Evolutionary conservation across 176 grass and related monocot genomes (phyloP).

Genomic region (Otatea glauca): DNA sequence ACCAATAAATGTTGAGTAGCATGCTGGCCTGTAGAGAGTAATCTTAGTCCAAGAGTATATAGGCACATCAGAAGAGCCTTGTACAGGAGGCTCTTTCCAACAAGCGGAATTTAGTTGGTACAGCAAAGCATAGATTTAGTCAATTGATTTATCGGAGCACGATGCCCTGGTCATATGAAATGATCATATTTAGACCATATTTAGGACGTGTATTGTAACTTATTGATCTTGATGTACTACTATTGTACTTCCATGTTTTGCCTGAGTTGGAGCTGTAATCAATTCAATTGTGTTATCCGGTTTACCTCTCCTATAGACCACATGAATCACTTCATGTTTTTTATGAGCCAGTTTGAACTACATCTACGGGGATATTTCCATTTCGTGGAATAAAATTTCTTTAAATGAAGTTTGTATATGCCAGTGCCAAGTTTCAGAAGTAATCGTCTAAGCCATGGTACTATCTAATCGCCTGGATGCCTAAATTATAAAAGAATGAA

Average conservation of each 20-base stretch:
- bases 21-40: constrained; percentile 5
- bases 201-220: constrained; percentile 11
- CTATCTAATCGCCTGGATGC: no score
- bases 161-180: not conserved
- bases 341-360: not conserved
- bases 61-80: constrained; percentile 24
- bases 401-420: not conserved
- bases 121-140: constrained; percentile 43
- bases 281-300: not conserved
- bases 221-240: not conserved
- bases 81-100: constrained; percentile 32
- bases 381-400: not conserved
- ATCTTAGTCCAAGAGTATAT: constrained; percentile 27
- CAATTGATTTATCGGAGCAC: constrained; percentile 37
- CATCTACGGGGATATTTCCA: no score
- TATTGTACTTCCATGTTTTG: not conserved
- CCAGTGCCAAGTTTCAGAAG: not conserved
- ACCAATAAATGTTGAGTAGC: constrained; percentile 33
- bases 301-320: not conserved
- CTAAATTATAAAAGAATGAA: no score
- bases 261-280: not conserved
- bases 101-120: constrained; percentile 22
- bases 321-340: not conserved
- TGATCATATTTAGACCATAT: not conserved
- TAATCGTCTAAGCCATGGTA: no score